Conservation (phyloP, 768 basidiomycete species). For the Podaxis rugospora region DNA sequence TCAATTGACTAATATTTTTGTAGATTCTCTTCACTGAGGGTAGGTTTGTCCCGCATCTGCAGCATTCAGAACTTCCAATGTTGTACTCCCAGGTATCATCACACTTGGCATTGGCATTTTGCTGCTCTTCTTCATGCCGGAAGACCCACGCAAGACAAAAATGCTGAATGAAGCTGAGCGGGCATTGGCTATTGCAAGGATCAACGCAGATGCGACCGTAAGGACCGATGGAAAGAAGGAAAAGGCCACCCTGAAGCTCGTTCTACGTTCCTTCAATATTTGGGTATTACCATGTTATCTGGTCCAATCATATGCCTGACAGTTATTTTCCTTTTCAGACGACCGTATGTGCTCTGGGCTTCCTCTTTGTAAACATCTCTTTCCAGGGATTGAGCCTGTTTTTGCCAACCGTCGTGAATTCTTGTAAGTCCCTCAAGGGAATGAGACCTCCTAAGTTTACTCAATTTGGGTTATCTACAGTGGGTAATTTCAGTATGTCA, state of each 20-base stretch:
- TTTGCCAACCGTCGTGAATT: slow-evolving; percentile 42
- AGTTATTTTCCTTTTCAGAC: slow-evolving; percentile 18
- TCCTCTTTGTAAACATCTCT: slow-evolving; percentile 34
- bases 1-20: background rate
- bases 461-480: slow-evolving; percentile 14
- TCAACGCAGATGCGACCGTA: slow-evolving; percentile 24
- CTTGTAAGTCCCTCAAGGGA: slow-evolving; percentile 26
- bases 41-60: background rate
- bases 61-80: background rate
- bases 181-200: slow-evolving; percentile 22
- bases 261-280: slow-evolving; percentile 15
- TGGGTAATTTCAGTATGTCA: slow-evolving; percentile 33
- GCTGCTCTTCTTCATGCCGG: slow-evolving; percentile 23
- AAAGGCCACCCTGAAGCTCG: slow-evolving; percentile 8
- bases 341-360: slow-evolving; percentile 24
- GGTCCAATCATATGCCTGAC: background rate
- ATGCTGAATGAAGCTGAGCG: slow-evolving; percentile 26
- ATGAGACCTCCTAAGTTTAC: background rate
- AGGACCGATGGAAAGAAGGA: slow-evolving; percentile 11
- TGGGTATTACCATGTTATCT: slow-evolving; percentile 8
- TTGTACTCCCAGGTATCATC: slow-evolving; percentile 20
- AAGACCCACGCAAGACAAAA: slow-evolving; percentile 23
- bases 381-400: slow-evolving; percentile 42
- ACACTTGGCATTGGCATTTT: slow-evolving; percentile 23
- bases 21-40: slow-evolving; percentile 42